A percentile compares a stretch with the other conserved stretches of the same genome.
Conservation (phyloP, 106 monocot genomes). For the Amphibolis antarctica region DNA sequence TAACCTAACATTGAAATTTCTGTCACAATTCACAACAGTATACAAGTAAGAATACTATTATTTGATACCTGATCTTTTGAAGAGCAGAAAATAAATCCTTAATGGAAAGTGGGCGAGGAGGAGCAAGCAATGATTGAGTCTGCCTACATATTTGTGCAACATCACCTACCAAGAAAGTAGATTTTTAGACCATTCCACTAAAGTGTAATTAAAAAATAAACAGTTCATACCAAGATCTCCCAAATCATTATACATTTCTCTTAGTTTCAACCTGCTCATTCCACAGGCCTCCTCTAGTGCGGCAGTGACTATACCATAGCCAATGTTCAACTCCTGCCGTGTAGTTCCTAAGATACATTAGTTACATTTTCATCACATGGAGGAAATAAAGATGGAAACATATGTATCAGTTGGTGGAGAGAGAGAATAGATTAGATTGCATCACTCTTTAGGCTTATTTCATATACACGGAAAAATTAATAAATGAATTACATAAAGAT, state of each 20-base stretch:
- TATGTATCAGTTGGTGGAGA: too few relatives aligned
- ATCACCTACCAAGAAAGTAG: conserved; percentile 46
- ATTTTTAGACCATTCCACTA: not conserved
- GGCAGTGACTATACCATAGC: conserved; percentile 55
- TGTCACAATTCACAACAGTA: too few relatives aligned
- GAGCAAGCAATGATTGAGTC: conserved; percentile 65
- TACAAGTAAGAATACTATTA: not conserved
- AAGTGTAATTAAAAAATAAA: not conserved
- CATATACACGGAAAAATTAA: too few relatives aligned
- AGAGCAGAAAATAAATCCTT: conserved; percentile 42
- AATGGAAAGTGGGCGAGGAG: conserved; percentile 58
- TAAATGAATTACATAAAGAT: too few relatives aligned
- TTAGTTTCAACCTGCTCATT: conserved; percentile 59
- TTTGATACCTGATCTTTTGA: conserved; percentile 60
- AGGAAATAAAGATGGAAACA: too few relatives aligned
- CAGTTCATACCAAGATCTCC: conserved; percentile 76
- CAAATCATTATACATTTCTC: conserved; percentile 62
- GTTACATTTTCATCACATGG: too few relatives aligned
- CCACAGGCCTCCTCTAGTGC: conserved; percentile 81
- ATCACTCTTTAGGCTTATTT: too few relatives aligned
- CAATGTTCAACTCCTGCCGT: conserved; percentile 83
- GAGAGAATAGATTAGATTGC: too few relatives aligned
- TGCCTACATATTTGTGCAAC: conserved; percentile 86
- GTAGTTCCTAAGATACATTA: too few relatives aligned
- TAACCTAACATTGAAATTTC: too few relatives aligned